Evolutionary conservation across 2,329 filamentous ascomycete species (phyloP).

Genomic region (Aphanoascus verrucosus): DNA sequence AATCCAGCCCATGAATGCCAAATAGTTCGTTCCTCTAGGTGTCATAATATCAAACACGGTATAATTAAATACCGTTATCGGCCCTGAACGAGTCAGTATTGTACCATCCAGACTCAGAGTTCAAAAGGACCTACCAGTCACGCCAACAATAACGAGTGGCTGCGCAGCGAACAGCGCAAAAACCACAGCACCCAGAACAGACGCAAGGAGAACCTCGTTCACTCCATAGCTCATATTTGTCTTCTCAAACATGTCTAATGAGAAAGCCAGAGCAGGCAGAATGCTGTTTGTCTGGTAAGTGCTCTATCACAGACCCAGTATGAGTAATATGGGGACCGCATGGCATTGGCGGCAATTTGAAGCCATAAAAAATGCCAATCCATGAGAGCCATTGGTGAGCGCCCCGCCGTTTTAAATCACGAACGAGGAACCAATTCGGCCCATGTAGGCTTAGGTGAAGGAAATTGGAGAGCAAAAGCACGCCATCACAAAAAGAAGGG

Average conservation of each 20-base stretch:
- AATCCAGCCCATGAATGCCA: constrained; percentile 87
- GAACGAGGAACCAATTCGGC: too few relatives aligned
- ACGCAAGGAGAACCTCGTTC: constrained; percentile 80
- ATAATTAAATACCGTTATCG: constrained; percentile 89
- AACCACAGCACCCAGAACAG: constrained; percentile 69
- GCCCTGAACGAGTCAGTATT: constrained; percentile 49
- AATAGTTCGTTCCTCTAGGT: constrained; percentile 66
- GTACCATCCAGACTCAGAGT: constrained; percentile 36
- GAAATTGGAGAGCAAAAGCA: not conserved
- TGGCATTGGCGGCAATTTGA: not conserved
- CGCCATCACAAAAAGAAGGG: not conserved
- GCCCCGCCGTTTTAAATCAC: too few relatives aligned
- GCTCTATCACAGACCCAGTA: not conserved
- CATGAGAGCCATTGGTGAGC: too few relatives aligned
- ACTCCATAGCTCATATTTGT: constrained; percentile 77
- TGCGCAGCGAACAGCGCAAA: constrained; percentile 72
- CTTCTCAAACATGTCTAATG: constrained; percentile 85
- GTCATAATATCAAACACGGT: constrained; percentile 84
- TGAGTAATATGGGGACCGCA: not conserved
- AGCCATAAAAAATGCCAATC: too few relatives aligned
- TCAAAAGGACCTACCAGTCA: constrained; percentile 50
- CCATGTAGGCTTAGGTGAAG: too few relatives aligned
- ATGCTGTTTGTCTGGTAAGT: constrained; percentile 47
- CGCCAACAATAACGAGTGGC: constrained; percentile 80
- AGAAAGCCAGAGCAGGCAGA: constrained; percentile 76